phyloP scores from a whole-genome alignment of 495 filamentous ascomycete genomes.

The Trichocladium uniseriatum region DNA sequence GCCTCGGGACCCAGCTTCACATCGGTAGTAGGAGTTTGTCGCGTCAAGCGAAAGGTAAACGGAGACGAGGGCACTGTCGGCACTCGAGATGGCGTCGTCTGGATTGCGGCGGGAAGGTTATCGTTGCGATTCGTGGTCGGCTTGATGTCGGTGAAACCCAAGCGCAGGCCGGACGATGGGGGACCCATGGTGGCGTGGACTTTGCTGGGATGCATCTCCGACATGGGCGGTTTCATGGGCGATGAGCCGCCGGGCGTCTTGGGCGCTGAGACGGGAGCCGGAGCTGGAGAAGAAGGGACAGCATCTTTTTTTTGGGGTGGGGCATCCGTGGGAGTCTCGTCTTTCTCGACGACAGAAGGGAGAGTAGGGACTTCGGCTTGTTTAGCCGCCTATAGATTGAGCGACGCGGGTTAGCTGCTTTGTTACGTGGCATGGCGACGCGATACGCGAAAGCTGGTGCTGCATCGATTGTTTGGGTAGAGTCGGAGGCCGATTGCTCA shows the following conservation, averaged over 20 bases:
- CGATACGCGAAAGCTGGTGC: background rate
- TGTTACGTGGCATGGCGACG: background rate
- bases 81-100: constrained; percentile 44
- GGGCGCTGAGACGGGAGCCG: constrained; percentile 30
- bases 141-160: constrained; percentile 58
- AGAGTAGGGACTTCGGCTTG: constrained; percentile 25
- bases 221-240: constrained; percentile 46
- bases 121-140: constrained; percentile 27
- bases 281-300: constrained; percentile 36
- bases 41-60: constrained; percentile 66
- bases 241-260: constrained; percentile 35
- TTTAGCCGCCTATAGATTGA: constrained; percentile 11
- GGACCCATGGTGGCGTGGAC: constrained; percentile 60
- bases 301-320: constrained; percentile 22
- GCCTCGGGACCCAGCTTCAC: constrained; percentile 58
- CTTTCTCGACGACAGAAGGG: constrained; percentile 35
- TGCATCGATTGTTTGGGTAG: background rate
- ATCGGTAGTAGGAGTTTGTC: constrained; percentile 36
- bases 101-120: constrained; percentile 16
- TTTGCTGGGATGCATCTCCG: constrained; percentile 75
- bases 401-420: too few species aligned
- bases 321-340: constrained; percentile 23
- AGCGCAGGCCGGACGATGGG: constrained; percentile 53
- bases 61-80: constrained; percentile 41
- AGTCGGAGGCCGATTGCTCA: constrained; percentile 19